Conservation (phyloP, 495 filamentous ascomycete genomes). For the Podospora pseudoanserina region DNA sequence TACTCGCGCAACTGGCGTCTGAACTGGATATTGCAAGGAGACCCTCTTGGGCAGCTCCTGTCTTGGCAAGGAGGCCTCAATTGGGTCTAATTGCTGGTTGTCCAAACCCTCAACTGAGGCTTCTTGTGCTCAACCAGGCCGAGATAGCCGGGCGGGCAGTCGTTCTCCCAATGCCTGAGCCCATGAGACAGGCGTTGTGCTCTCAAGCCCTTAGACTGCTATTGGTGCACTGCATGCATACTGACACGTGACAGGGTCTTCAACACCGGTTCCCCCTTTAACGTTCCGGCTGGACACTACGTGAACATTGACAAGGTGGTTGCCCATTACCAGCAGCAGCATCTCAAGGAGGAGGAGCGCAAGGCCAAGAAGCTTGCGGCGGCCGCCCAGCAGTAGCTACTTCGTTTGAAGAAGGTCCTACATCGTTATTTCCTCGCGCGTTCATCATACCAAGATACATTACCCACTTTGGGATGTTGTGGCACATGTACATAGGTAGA, state of each 20-base stretch:
- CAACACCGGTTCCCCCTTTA: slow-evolving; percentile 39
- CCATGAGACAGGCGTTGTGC: not conserved
- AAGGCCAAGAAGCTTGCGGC: slow-evolving; percentile 42
- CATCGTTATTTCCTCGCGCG: not conserved
- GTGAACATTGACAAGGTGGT: slow-evolving; percentile 44
- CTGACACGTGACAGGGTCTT: slow-evolving; percentile 41
- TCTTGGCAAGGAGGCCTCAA: not conserved
- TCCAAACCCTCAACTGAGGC: not conserved
- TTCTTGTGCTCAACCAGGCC: not conserved
- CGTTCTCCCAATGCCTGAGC: not conserved
- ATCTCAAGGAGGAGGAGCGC: slow-evolving; percentile 45
- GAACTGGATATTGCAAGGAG: not conserved
- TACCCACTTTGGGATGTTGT: slow-evolving; percentile 12
- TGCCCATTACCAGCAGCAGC: slow-evolving; percentile 46
- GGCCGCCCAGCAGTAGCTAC: slow-evolving; percentile 21
- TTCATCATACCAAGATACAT: slow-evolving; percentile 14
- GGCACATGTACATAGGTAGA: slow-evolving; percentile 28
- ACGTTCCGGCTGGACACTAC: slow-evolving; percentile 45
- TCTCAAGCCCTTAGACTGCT: not conserved
- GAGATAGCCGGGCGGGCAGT: not conserved
- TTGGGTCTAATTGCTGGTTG: not conserved
- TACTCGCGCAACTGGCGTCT: not conserved
- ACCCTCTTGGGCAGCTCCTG: not conserved
- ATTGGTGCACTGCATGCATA: slow-evolving; percentile 18
- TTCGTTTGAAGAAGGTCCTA: slow-evolving; percentile 2